Percentiles rank a stretch among this genome's conserved stretches.
Conservation (phyloP, 352 stramenopile species). For the Thalassiosira mediterranea region DNA sequence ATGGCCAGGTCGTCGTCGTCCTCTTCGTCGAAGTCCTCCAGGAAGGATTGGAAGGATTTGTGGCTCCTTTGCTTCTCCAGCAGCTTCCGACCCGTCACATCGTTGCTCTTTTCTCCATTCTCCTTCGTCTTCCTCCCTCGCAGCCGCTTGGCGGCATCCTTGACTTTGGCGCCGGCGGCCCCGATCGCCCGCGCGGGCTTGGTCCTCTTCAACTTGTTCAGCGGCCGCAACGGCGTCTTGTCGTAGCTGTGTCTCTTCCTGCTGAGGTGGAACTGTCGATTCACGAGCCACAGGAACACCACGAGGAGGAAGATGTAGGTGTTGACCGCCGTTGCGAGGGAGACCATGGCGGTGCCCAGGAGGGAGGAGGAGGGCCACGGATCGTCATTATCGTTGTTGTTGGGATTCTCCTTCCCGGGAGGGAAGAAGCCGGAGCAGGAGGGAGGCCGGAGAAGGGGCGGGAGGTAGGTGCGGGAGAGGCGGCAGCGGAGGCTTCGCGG, state of each 20-base stretch:
- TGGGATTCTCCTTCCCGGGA: background rate
- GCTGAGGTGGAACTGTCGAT: conserved; percentile 40
- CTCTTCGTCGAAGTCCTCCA: conserved; percentile 30
- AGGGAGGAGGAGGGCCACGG: conserved; percentile 18
- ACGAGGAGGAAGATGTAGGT: conserved; percentile 9
- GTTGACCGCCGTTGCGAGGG: conserved; percentile 18
- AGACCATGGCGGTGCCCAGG: conserved; percentile 25
- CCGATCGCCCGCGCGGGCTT: conserved; percentile 8
- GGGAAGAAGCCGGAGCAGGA: conserved; percentile 4
- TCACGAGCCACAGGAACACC: conserved; percentile 40
- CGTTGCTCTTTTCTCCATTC: conserved; percentile 6
- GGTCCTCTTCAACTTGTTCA: conserved; percentile 16
- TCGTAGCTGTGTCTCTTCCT: conserved; percentile 31
- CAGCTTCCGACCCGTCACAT: conserved; percentile 3
- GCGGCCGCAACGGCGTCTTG: conserved; percentile 23
- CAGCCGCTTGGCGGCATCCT: conserved; percentile 1
- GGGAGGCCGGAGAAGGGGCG: background rate
- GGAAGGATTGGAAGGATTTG: conserved; percentile 34
- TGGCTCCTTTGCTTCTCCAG: background rate
- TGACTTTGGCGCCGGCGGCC: conserved; percentile 4
- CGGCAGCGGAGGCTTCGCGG: conserved; percentile 7
- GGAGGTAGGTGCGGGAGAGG: conserved; percentile 26
- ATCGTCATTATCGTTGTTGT: too few relatives aligned
- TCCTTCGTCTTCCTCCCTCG: conserved; percentile 3
- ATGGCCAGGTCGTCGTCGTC: conserved; percentile 20